phyloP scores from a whole-genome alignment of 1,139 yeast genomes.

The Debaryomycetaceae sp. region DNA sequence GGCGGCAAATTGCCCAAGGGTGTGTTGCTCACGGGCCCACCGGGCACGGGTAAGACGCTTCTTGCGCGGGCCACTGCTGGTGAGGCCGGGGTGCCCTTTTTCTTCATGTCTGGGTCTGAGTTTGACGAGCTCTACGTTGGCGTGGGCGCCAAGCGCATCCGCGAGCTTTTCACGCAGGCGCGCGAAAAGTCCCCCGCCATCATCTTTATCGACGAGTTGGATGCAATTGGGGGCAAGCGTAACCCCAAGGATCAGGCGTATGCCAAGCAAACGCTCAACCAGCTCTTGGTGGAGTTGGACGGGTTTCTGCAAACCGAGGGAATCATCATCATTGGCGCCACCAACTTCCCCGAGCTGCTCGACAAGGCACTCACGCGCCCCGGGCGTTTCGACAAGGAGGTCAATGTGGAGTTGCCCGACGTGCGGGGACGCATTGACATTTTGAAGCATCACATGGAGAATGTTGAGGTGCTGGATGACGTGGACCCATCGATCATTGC shows the following conservation, averaged over 20 bases:
- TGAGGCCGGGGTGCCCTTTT: constrained; percentile 98
- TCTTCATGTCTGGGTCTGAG: constrained; percentile 97
- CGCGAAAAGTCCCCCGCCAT: constrained; percentile 96
- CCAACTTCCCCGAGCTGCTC: constrained; percentile 94
- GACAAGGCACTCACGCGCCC: constrained; percentile 98
- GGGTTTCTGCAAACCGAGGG: constrained; percentile 94
- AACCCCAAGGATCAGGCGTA: constrained; percentile 97
- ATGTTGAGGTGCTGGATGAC: constrained; percentile 77
- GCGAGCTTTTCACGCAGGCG: constrained; percentile 91
- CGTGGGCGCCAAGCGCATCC: constrained; percentile 96
- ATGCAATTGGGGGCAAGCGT: constrained; percentile 97
- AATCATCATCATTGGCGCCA: constrained; percentile 94
- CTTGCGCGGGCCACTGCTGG: constrained; percentile 99
- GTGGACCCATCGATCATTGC: constrained; percentile 90
- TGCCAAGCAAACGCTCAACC: constrained; percentile 95
- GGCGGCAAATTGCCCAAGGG: constrained; percentile 99
- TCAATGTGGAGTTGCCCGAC: constrained; percentile 93
- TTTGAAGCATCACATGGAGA: constrained; percentile 85
- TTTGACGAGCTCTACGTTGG: constrained; percentile 98
- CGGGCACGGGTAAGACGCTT: constrained; percentile 98
- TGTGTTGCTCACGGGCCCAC: constrained; percentile 95
- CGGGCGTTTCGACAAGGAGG: constrained; percentile 95
- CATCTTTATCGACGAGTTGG: constrained; percentile 92
- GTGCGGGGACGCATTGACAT: constrained; percentile 96
- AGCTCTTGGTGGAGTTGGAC: constrained; percentile 89